Conservation (phyloP, 1,284 basidiomycete genomes). For the Mycena citricolor region DNA sequence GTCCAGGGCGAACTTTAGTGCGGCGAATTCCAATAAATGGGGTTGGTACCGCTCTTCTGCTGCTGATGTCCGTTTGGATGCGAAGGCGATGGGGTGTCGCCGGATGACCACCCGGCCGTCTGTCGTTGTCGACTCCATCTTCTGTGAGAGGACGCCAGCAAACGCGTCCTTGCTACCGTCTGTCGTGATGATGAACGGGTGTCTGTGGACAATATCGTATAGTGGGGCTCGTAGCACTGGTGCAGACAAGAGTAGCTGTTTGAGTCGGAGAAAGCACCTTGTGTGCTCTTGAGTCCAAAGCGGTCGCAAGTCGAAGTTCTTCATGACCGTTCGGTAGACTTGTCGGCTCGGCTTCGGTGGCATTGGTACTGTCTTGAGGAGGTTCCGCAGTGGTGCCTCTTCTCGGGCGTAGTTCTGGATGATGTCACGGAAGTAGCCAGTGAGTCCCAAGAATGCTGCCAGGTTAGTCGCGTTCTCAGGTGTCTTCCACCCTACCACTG, state of each 20-base stretch:
- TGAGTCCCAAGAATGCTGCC: conserved; percentile 28
- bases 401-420: conserved; percentile 32
- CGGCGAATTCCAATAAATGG: conserved; percentile 34
- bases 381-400: conserved; percentile 30
- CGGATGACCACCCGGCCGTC: conserved; percentile 22
- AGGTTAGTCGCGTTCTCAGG: conserved; percentile 30
- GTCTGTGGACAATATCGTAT: conserved; percentile 26
- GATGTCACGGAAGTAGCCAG: conserved; percentile 28
- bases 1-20: conserved; percentile 32
- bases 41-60: conserved; percentile 33
- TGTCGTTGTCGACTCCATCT: conserved; percentile 9
- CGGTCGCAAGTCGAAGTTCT: conserved; percentile 20
- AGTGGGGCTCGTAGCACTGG: conserved; percentile 30
- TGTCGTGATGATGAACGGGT: conserved; percentile 35
- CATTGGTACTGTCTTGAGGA: conserved; percentile 26
- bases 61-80: conserved; percentile 31
- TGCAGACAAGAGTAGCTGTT: conserved; percentile 27
- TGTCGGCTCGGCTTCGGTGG: conserved; percentile 23
- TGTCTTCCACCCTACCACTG: conserved; percentile 34
- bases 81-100: conserved; percentile 30
- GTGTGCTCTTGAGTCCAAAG: conserved; percentile 31
- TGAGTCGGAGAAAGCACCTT: conserved; percentile 30
- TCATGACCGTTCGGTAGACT: conserved; percentile 25
- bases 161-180: conserved; percentile 36
- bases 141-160: conserved; percentile 32